Conservation (phyloP, 2,329 filamentous ascomycete species). For the Aspergillus aculeatinus region DNA sequence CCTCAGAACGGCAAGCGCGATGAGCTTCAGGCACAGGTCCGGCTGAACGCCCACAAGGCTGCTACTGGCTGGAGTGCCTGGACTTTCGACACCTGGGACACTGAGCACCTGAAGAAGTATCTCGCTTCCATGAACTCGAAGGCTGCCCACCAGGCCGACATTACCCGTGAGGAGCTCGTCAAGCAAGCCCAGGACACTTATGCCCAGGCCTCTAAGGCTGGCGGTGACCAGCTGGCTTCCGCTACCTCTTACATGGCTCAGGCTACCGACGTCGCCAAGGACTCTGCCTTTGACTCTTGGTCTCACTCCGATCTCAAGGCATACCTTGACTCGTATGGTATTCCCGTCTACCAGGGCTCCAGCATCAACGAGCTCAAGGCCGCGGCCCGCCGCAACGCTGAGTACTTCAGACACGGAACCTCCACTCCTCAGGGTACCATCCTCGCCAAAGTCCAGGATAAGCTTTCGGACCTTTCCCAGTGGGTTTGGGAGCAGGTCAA, state of each 20-base stretch:
- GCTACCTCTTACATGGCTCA: conserved; percentile 69
- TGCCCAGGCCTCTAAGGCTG: conserved; percentile 48
- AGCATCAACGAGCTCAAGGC: conserved; percentile 69
- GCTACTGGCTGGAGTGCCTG: conserved; percentile 67
- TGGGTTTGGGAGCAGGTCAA: conserved; percentile 53
- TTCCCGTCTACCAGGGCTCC: conserved; percentile 66
- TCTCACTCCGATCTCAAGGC: conserved; percentile 69
- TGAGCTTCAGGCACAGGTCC: conserved; percentile 71
- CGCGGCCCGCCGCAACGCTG: conserved; percentile 68
- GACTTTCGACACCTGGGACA: conserved; percentile 76
- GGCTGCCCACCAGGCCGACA: conserved; percentile 61
- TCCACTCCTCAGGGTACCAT: conserved; percentile 64
- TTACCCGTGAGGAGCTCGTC: conserved; percentile 71
- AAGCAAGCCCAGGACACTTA: conserved; percentile 53
- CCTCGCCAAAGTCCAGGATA: conserved; percentile 61
- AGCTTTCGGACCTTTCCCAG: conserved; percentile 51
- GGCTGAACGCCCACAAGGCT: conserved; percentile 70
- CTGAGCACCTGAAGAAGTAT: conserved; percentile 65
- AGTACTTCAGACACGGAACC: conserved; percentile 76
- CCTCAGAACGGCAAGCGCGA: conserved; percentile 70
- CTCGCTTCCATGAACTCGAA: conserved; percentile 52
- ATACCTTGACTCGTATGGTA: conserved; percentile 76
- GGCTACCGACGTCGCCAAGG: conserved; percentile 65
- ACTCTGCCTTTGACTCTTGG: conserved; percentile 70
- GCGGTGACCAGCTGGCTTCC: conserved; percentile 55